Base-by-base conservation (phyloP, 176 grass and related monocot species). In the Pontederia paniculata region DNA sequence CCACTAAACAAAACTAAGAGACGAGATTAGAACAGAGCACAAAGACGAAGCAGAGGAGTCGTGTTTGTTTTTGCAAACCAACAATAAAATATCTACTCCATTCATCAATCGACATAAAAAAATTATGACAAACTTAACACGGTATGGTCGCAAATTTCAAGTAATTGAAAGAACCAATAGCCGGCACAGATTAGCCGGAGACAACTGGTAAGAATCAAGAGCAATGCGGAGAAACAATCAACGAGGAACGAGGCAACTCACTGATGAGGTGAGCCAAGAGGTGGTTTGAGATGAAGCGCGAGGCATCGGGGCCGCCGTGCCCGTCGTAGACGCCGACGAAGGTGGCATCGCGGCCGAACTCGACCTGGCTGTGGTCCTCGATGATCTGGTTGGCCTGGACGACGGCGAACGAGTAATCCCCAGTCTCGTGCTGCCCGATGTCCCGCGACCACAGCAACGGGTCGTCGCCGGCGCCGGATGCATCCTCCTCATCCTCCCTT, bases 281-380 rank as follows among this genome's bases (percentile, higher is more conserved):
- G 76, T 97, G 69, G 48, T 90, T 79, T 17, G 86, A 82, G 31
- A 97, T 86, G 69, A 97, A 97, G 42, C 83, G 80, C 14, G 93
- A 81, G 1, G 93, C 93, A 70, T 97, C 93, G 8, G 93, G 80
- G 50, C 93, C 93, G 41, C 93, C 93, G 71, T 97, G 93, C 2
- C 93, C 93, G 63, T 97, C 93, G 37, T 97, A 97, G 78, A 97
- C 86, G 52, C 93, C 93, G 54, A 97, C 54, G 70, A 97, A 97
- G 28, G 80, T 91, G 56, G 86, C 77, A 7, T 65, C 69, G 20
- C 60, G 54, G 20, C 72, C 80, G 8, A 80, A 90, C 75, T 97
- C 93, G 21, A 97, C 93, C 83, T 97, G 93, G 64, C 93, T 91
- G 37, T 97, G 80, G 67, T 97, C 93, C 83, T 97, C 93, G 18